Evolutionary conservation across 306 rosid species (phyloP), one percentile per base, ranked within the genome.

Genomic region (Cicer pinnatifidum): DNA sequence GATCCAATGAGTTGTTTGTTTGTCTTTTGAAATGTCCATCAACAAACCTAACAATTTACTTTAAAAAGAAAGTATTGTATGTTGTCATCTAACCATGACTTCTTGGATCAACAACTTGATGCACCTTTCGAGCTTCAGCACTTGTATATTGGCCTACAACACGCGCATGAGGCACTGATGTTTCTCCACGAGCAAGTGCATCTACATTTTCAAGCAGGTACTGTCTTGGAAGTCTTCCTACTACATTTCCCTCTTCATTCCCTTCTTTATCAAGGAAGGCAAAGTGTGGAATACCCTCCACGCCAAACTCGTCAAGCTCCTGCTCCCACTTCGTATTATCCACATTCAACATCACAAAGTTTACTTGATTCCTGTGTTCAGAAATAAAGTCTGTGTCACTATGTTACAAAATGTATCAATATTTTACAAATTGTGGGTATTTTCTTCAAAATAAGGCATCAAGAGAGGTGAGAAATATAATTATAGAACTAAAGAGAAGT

Each of bases 271-370:
- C 99, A 10, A 94, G 92, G 82, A 94, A 94, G 1, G 97, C 88
- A 66, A 94, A 94, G 81, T 94, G 99, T 11, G 99, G 99, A 78
- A 94, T 94, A 58, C 99, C 99, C 88, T 91, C 99, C 66, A 94
- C 99, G 1, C 97, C 99, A 76, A 91, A 94, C 84, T 91, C 99
- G 9, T 91, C 99, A 75, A 94, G 88, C 93, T 91, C 96, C 69
- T 94, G 97, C 80, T 94, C 99, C 99, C 98, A 93, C 69, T 88
- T 93, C 2, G 98, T 93, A 75, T 93, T 93, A 78, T 93, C 98
- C 63, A 93, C 96, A 72, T 93, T 93, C 72, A 80, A 74, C 83
- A 80, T 74, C 6, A 80, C 83, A 74, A 80, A 80, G 71, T 80
- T 80, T 39, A 80, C 83, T 15, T 11, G 11, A 48, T 17, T 78